Evolutionary conservation across 441 rosid species (phyloP).

Genomic region (Capsella rubella): DNA sequence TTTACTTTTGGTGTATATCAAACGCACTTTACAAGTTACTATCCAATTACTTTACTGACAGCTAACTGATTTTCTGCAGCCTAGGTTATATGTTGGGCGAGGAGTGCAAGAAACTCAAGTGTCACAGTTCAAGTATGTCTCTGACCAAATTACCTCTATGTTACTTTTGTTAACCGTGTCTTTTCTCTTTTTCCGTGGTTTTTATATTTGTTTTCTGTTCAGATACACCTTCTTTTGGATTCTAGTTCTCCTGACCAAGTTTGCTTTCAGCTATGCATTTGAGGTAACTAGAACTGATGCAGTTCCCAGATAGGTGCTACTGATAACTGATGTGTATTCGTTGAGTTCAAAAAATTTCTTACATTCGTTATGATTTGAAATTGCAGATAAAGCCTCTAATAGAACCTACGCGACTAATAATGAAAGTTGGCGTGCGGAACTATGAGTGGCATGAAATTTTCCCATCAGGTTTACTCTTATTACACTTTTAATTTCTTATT

Average conservation of each 20-base stretch:
- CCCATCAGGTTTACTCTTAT: conserved; percentile 67
- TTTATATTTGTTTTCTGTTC: conserved; percentile 30
- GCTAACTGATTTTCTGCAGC: conserved; percentile 57
- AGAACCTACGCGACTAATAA: conserved; percentile 81
- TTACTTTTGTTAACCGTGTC: conserved; percentile 25
- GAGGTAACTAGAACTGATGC: conserved; percentile 64
- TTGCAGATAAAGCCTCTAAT: conserved; percentile 94
- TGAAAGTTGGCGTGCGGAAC: conserved; percentile 72
- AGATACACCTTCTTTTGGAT: conserved; percentile 96
- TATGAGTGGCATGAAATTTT: conserved; percentile 95
- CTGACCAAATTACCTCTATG: conserved; percentile 35
- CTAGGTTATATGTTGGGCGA: conserved; percentile 87
- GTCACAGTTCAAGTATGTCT: conserved; percentile 82
- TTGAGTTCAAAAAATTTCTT: conserved; percentile 7
- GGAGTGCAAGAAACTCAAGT: conserved; percentile 99
- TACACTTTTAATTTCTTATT: conserved; percentile 5
- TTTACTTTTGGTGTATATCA: conserved; percentile 30
- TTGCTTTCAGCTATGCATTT: conserved; percentile 82
- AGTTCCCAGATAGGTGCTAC: conserved; percentile 18
- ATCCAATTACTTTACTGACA: conserved; percentile 28
- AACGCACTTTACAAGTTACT: conserved; percentile 24
- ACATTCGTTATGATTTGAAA: conserved; percentile 31
- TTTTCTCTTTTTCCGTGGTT: conserved; percentile 25
- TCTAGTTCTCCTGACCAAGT: conserved; percentile 78
- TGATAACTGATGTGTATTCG: conserved; percentile 19